Base-by-base conservation (phyloP, 306 rosid species). In the Medicago lupulina region DNA sequence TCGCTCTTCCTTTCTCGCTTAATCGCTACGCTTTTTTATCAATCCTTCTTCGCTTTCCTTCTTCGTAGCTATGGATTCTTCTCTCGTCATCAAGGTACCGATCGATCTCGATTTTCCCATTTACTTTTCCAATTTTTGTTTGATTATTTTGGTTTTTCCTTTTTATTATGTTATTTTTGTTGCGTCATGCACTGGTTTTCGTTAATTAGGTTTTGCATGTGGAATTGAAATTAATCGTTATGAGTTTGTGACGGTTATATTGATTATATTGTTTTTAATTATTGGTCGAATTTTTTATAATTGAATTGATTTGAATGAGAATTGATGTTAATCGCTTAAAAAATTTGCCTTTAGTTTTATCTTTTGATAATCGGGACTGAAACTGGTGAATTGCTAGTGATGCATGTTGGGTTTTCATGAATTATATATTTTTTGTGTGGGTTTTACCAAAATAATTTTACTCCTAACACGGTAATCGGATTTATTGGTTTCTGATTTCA, bases 341-440 rank as follows among this genome's bases (percentile, higher is more conserved):
- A 18, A 21, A 44, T 40, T 61, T 11, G 61, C 36, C n/a, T n/a
- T n/a, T 50, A n/a, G 40, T 55, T 62, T 44, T 31, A 1, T 31
- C 1, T 34, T 34, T 46, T 43, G 13, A 19, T 71, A 47, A 73
- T 71, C 62, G 36, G 71, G 23, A 21, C 51, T 55, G 47, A 66
- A 57, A 55, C 16, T 2, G 38, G 12, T 23, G 1, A 19, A 19
- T 43, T 50, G 34, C 31, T 10, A 49, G n/a, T 17, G 3, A 19
- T 70, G 28, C 16, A 14, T 43, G 44, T 70, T 8, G 7, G 64
- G 63, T 81, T 62, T 63, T 31, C 39, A 16, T 62, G 23, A 25
- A 18, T 82, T 66, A 16, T 14, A 53, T 62, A 3, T 63, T 13
- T 62, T 34, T 62, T 62, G n/a, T 44, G 8, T 28, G 5, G 21